These are phyloP conservation scores for Thelephora aurantiotincta DNA, from an alignment of 768 basidiomycete genomes.

Conservation along the genomic window DNA sequence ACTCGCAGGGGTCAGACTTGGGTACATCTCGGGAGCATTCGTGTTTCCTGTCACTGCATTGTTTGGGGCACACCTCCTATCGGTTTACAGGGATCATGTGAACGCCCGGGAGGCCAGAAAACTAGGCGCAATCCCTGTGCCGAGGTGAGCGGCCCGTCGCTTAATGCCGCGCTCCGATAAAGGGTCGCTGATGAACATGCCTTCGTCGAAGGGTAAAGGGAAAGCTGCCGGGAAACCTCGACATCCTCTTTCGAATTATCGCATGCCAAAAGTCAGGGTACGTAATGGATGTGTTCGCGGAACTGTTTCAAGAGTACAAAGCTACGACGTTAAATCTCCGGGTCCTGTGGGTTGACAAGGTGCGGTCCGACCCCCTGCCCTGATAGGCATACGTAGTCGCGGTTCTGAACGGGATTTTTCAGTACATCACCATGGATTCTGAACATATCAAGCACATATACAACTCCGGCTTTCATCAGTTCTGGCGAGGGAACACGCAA, in stretches of 20 bases:
- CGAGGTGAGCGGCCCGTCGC: not conserved
- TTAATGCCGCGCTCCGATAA: no score
- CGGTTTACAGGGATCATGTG: not conserved
- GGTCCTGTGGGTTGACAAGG: slow-evolving; percentile 52
- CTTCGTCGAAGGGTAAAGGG: slow-evolving; percentile 34
- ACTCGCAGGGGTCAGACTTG: not conserved
- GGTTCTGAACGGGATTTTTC: slow-evolving; percentile 2
- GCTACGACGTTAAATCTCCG: slow-evolving; percentile 52
- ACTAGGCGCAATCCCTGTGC: not conserved
- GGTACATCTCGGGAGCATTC: not conserved
- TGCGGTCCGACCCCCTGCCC: slow-evolving; percentile 18
- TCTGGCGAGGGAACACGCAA: slow-evolving; percentile 47
- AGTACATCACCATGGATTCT: slow-evolving; percentile 62
- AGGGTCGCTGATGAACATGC: not conserved
- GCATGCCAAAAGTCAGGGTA: slow-evolving; percentile 44
- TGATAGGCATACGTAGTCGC: not conserved
- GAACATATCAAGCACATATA: slow-evolving; percentile 49
- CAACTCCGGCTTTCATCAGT: slow-evolving; percentile 44
- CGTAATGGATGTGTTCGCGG: slow-evolving; percentile 42
- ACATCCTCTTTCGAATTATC: slow-evolving; percentile 41
- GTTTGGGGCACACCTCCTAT: not conserved
- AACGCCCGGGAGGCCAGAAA: not conserved
- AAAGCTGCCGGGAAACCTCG: slow-evolving; percentile 61
- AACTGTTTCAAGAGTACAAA: slow-evolving; percentile 50
- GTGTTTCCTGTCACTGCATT: not conserved